Base-by-base conservation (phyloP, 2,329 filamentous ascomycete genomes). In the Neofusicoccum kwambonambiense region DNA sequence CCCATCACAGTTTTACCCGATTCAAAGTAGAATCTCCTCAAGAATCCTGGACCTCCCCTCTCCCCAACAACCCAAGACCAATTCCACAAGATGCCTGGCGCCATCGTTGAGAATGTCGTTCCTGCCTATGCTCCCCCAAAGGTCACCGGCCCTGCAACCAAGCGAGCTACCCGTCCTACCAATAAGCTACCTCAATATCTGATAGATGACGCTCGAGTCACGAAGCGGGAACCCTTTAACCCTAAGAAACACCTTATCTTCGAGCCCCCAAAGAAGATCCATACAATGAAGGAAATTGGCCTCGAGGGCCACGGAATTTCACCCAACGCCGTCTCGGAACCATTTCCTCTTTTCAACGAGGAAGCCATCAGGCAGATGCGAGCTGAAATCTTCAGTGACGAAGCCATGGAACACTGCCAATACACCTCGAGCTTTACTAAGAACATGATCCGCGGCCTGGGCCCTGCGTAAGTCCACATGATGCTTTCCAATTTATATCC, bases 291-390 rank as follows among this genome's bases (percentile, higher is more conserved):
- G 27, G 67, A 68, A 11, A 61, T 68, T 15, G 66, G 52, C 11
- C 37, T 56, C 6, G 37, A 31, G 12, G 52, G 52, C 1, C 37
- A 42, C 9, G 56, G 64, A 11, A 66, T 50, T 8, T 52, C 60
- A 5, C 44, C 60, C 3, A 44, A 54, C 11, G 67, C 67, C 17
- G 54, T 62, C n/a, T 67, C 67, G 6, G 58, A 67, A n/a, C 67
- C 67, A n/a, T 69, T 69, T 17, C 62, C 65, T 8, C 62, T 69
- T 5, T 68, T 69, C 58, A 65, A 6, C 17, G 35, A 62, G 39
- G 54, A 64, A 9, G 67, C 67, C 12, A 64, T 69, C 37, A n/a
- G 19, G 4, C 49, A 42, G 19, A 68, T 68, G 51, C 34, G 67
- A 2, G 47, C 44, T 7, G 67, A 69, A 42, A 39, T 66, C 37